phyloP scores from a whole-genome alignment of 192 early-diverging fungal species.

The Mortierella claussenii region DNA sequence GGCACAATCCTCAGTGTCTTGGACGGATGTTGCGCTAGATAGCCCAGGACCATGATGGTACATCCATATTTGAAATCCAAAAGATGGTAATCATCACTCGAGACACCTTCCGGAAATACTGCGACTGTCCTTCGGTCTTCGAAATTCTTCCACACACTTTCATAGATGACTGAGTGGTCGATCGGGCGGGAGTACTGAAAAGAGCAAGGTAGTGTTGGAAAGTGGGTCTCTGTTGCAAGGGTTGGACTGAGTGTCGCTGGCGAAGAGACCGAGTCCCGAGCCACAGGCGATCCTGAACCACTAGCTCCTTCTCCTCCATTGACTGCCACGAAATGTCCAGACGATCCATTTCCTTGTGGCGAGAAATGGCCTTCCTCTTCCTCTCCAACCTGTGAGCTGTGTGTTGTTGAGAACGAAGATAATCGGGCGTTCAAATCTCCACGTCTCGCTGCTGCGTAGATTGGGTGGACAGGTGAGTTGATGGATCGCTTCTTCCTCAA shows the following conservation, averaged over 20 bases:
- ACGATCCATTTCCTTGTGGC: not conserved
- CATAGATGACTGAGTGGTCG: slow-evolving; percentile 53
- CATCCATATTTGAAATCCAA: slow-evolving; percentile 58
- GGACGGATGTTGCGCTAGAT: slow-evolving; percentile 42
- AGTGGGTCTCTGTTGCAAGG: slow-evolving; percentile 3
- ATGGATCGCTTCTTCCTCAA: slow-evolving; percentile 12
- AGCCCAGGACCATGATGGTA: slow-evolving; percentile 57
- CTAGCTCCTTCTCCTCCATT: not conserved
- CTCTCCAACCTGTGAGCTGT: not conserved
- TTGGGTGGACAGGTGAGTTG: slow-evolving; percentile 3
- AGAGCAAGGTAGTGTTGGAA: slow-evolving; percentile 40
- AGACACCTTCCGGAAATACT: slow-evolving; percentile 56
- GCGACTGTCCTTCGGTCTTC: slow-evolving; percentile 47
- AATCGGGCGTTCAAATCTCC: slow-evolving; percentile 11
- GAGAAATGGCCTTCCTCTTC: not conserved
- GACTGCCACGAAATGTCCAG: not conserved
- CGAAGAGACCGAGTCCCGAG: not conserved
- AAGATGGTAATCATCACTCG: slow-evolving; percentile 55
- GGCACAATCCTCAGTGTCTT: slow-evolving; percentile 53
- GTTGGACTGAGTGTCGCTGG: not conserved
- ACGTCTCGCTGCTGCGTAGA: slow-evolving; percentile 12
- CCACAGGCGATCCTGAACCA: not conserved
- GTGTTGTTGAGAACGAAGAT: slow-evolving; percentile 27
- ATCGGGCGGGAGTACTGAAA: slow-evolving; percentile 50
- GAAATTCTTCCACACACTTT: slow-evolving; percentile 55